A percentile compares a stretch with the other conserved stretches of the same genome.
Evolutionary conservation across 805 yeast genomes (phyloP).

Genomic region (Zygoascus tannicola): DNA sequence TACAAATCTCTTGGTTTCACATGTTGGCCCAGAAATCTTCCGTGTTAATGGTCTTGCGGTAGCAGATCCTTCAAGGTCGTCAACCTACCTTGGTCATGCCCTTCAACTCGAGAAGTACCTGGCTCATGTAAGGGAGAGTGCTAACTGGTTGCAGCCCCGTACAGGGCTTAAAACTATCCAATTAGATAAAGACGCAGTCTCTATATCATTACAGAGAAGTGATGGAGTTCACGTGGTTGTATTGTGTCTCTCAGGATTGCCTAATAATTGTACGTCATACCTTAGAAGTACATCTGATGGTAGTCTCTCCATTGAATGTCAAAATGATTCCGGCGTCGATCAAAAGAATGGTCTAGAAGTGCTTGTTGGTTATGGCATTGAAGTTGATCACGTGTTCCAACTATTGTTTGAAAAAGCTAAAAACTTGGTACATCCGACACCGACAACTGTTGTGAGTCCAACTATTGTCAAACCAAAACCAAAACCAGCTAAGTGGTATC

Average conservation of each 20-base stretch:
- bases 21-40: background rate
- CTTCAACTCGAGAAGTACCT: constrained; percentile 1
- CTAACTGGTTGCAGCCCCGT: constrained; percentile 7
- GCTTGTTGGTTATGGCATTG: constrained; percentile 15
- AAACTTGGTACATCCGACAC: background rate
- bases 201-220: constrained; percentile 7
- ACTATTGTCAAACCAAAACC: background rate
- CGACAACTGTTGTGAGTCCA: background rate
- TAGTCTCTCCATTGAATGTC: constrained; percentile 2
- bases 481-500: too few relatives aligned
- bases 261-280: constrained; percentile 11
- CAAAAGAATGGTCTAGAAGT: constrained; percentile 10
- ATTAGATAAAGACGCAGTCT: constrained; percentile 7
- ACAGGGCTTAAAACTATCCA: background rate
- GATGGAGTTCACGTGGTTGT: constrained; percentile 21
- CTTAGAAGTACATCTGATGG: constrained; percentile 7
- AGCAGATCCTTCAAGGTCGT: background rate
- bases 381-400: constrained; percentile 13
- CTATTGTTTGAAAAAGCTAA: constrained; percentile 10
- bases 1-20: background rate
- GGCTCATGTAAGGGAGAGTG: constrained; percentile 1
- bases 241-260: constrained; percentile 18
- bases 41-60: background rate
- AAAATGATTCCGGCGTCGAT: constrained; percentile 11
- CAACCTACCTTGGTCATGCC: constrained; percentile 5